phyloP scores from a whole-genome alignment of 768 basidiomycete species.

The Xanthoconium purpureum region DNA sequence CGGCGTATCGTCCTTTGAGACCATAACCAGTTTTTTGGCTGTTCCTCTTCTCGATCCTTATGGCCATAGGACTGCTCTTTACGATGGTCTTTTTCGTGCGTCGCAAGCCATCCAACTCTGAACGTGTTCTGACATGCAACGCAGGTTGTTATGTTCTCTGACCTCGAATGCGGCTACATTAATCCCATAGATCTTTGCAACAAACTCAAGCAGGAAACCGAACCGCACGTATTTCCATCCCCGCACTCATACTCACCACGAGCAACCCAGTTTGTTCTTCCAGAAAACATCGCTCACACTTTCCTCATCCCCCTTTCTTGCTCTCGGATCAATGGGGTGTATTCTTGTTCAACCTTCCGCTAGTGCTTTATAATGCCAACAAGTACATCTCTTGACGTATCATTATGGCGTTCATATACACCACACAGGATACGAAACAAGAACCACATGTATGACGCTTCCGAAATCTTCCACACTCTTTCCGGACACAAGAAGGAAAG shows the following conservation, averaged over 20 bases:
- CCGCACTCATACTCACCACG: neutral
- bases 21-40: too few species aligned
- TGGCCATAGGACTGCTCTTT: slow-evolving; percentile 93
- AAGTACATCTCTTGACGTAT: slow-evolving; percentile 58
- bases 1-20: too few species aligned
- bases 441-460: slow-evolving; percentile 98
- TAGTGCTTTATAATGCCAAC: slow-evolving; percentile 88
- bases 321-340: slow-evolving; percentile 94
- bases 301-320: slow-evolving; percentile 91
- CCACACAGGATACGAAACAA: slow-evolving; percentile 77
- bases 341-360: slow-evolving; percentile 84
- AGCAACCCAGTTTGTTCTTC: slow-evolving; percentile 79
- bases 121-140: neutral
- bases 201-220: slow-evolving; percentile 90
- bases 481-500: slow-evolving; percentile 94
- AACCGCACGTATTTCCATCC: neutral
- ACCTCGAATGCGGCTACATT: slow-evolving; percentile 99
- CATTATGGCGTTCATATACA: neutral
- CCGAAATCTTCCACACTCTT: slow-evolving; percentile 96
- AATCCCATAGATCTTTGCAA: slow-evolving; percentile 99
- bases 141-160: slow-evolving; percentile 99
- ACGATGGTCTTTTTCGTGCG: slow-evolving; percentile 99
- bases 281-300: slow-evolving; percentile 94
- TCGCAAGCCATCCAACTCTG: slow-evolving; percentile 19
- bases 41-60: slow-evolving; percentile 39